Conservation (phyloP, 169 alveolate species). For the Toxoplasma gondii region DNA sequence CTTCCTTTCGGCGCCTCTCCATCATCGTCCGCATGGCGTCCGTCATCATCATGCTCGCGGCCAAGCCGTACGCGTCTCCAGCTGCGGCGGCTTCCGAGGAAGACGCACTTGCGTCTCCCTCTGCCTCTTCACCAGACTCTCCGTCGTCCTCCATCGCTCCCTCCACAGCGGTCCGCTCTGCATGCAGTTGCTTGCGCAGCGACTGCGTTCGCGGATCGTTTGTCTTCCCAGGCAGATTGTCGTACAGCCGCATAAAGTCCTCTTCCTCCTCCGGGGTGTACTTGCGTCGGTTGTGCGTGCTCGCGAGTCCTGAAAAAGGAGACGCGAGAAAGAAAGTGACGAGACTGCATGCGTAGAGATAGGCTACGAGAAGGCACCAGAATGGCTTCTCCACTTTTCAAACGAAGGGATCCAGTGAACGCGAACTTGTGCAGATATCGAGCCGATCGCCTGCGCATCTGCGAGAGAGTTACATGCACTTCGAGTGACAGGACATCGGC, state of each 20-base stretch:
- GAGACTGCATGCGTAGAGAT: neutral
- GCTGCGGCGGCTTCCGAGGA: neutral
- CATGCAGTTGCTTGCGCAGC: neutral
- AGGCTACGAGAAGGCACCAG: neutral
- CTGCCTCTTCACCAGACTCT: neutral
- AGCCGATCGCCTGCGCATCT: no score
- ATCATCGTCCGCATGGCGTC: slow-evolving; percentile 15
- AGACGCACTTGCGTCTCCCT: neutral
- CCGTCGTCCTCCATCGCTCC: neutral
- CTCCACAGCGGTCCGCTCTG: neutral
- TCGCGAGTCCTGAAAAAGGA: slow-evolving; percentile 6
- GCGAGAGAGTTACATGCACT: no score
- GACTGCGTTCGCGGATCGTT: slow-evolving; percentile 16
- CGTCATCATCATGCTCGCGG: slow-evolving; percentile 5
- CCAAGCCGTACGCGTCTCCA: neutral
- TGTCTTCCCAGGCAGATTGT: slow-evolving; percentile 23
- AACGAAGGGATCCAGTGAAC: neutral
- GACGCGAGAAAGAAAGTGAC: neutral
- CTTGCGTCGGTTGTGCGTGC: slow-evolving; percentile 34
- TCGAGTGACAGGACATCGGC: no score
- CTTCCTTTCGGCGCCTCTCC: neutral
- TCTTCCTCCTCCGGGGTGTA: slow-evolving; percentile 35
- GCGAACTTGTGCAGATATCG: neutral
- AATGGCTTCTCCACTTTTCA: neutral
- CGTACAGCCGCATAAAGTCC: slow-evolving; percentile 21